Base-by-base conservation (phyloP, 2,329 filamentous ascomycete species). In the Botryosphaeria agaves region DNA sequence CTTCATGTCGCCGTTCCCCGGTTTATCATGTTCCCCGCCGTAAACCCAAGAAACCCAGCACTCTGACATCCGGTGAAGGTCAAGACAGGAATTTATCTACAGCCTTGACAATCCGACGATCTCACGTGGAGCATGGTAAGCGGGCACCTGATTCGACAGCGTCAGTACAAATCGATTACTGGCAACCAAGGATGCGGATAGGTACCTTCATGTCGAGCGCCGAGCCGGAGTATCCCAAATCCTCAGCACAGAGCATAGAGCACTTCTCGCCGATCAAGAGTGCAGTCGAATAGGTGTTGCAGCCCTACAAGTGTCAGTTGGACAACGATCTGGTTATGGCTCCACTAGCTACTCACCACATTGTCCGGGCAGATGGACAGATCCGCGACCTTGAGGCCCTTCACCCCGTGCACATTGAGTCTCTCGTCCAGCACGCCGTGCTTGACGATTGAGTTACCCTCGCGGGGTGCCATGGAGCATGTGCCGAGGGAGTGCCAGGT, bases 381-480 rank as follows among this genome's bases (percentile, higher is more conserved):
- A 51, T 84, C 78, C 8, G 76, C 76, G 15, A 83, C 76, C 64
- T 83, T 83, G 42, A 84, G 65, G 11, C 74, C 72, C 60, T 80
- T 66, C 39, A 82, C 76, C 30, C 76, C 78, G 47, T 83, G 75
- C 3, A 84, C 77, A 41, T 82, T 83, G 33, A 84, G 64, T 35
- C 77, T 69, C 53, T 81, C 76, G 46, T 84, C 78, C 21, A 84
- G 55, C 1, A 84, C 78, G 19, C 78, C 78, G 44, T 83, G 76
- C 57, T 78, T 80, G 50, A 84, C 77, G 44, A 85, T 80, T 43
- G 68, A 74, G 59, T 83, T 85, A 35, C 80, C 79, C 44, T 82
- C 68, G 36, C 57, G 65, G 4, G 79, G 79, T 0, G 76, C 77
- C 76, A 84, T 84, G 31, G 72, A 79, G 56, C 76, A 82, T 1